Evolutionary conservation across 2,329 filamentous ascomycete genomes (phyloP).

Genomic region (Onygenales sp.): DNA sequence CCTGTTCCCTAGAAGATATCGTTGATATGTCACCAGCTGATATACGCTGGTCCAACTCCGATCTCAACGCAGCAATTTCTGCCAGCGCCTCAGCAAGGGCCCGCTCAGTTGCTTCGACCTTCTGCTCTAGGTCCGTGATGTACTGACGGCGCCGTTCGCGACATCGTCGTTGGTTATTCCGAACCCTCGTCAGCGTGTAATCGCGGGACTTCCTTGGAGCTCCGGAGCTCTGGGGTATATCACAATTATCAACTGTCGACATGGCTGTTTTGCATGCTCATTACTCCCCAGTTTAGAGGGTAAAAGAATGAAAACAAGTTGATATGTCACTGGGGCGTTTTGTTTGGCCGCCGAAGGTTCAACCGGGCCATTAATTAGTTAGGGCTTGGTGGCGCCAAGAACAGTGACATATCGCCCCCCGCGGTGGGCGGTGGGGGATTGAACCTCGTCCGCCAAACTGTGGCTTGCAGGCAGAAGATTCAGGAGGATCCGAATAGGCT

Average conservation of each 20-base stretch:
- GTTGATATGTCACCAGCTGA: background rate
- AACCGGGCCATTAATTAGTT: background rate
- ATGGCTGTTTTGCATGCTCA: background rate
- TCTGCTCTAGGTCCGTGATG: conserved; percentile 13
- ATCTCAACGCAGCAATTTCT: background rate
- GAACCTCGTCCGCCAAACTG: too few species aligned
- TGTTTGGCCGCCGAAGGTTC: background rate
- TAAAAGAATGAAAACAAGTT: background rate
- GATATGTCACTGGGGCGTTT: background rate
- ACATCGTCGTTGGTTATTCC: conserved; percentile 18
- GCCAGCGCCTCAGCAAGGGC: background rate
- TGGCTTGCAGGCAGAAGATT: too few species aligned
- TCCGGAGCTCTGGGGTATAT: background rate
- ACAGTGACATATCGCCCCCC: conserved; percentile 1
- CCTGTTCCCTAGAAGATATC: background rate
- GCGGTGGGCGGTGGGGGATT: background rate
- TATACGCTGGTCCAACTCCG: background rate
- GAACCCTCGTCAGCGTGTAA: conserved; percentile 9
- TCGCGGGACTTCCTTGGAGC: background rate
- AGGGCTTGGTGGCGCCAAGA: background rate
- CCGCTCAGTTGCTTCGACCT: conserved; percentile 11
- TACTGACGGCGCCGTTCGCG: conserved; percentile 15
- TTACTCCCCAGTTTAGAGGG: background rate
- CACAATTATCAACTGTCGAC: background rate
- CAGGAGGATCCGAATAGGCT: too few species aligned